Evolutionary conservation across 805 yeast genomes (phyloP).

Genomic region (Cyberlindnera saturnus): DNA sequence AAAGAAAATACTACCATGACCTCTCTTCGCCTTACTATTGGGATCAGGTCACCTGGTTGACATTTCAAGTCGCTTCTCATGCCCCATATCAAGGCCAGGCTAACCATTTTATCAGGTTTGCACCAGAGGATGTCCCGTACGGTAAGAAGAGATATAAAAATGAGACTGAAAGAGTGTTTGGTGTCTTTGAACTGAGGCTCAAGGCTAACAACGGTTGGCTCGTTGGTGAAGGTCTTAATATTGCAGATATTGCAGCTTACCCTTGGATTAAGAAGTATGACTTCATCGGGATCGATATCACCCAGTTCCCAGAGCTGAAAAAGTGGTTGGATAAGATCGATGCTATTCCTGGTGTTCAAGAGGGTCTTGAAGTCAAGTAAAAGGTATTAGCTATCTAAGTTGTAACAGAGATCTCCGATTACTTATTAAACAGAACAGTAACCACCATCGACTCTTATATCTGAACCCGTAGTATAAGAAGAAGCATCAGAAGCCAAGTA

Average conservation of each 20-base stretch:
- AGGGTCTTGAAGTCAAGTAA: conserved; percentile 1
- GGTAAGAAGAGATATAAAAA: conserved; percentile 44
- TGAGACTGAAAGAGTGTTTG: conserved; percentile 48
- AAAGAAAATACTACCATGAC: conserved; percentile 34
- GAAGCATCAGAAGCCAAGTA: conserved; percentile 80
- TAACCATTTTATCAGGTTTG: conserved; percentile 37
- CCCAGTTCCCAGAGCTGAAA: conserved; percentile 33
- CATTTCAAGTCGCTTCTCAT: conserved; percentile 52
- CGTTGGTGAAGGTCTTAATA: conserved; percentile 52
- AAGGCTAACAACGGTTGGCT: conserved; percentile 46
- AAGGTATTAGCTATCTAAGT: not conserved
- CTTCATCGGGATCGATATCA: conserved; percentile 20
- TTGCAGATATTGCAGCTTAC: conserved; percentile 50
- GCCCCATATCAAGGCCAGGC: conserved; percentile 66
- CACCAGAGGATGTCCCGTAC: conserved; percentile 47
- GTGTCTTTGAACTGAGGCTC: conserved; percentile 48
- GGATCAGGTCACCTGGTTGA: conserved; percentile 45
- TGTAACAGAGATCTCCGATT: not conserved
- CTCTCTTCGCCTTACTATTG: conserved; percentile 39
- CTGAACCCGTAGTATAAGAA: conserved; percentile 74
- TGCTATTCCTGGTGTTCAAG: conserved; percentile 28
- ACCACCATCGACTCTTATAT: conserved; percentile 76
- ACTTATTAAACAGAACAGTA: conserved; percentile 29
- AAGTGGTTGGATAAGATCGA: conserved; percentile 35
- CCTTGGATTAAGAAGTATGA: conserved; percentile 36